Evolutionary conservation across 129 eudicot genomes (phyloP).

Genomic region (Tagetes erecta): DNA sequence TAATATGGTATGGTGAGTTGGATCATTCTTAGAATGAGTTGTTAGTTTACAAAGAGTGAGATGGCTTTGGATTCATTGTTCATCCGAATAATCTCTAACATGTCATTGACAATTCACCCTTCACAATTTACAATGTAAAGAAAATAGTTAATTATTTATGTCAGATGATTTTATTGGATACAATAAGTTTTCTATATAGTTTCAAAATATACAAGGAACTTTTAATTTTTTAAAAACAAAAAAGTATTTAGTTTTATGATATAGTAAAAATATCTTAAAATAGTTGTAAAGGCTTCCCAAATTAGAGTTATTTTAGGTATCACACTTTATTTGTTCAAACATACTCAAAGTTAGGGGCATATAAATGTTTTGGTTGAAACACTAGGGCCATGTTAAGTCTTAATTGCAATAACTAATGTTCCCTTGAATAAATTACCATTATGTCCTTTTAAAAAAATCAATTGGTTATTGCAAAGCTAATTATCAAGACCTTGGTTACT

Average conservation of each 20-base stretch:
- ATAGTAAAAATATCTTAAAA: background rate
- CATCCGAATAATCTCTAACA: too few relatives aligned
- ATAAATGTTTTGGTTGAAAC: conserved; percentile 12
- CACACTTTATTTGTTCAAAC: conserved; percentile 20
- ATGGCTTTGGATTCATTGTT: conserved; percentile 27
- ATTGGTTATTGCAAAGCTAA: background rate
- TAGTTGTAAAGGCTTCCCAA: conserved; percentile 20
- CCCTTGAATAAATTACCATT: conserved; percentile 19
- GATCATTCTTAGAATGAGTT: conserved; percentile 26
- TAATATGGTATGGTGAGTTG: conserved; percentile 32
- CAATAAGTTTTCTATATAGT: too few relatives aligned
- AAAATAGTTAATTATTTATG: too few relatives aligned
- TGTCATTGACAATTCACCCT: too few relatives aligned
- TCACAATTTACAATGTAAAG: too few relatives aligned
- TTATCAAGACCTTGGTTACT: background rate
- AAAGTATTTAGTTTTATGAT: background rate
- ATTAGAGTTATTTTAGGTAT: conserved; percentile 22
- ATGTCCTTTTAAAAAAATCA: background rate
- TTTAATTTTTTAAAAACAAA: background rate
- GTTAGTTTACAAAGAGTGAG: conserved; percentile 27
- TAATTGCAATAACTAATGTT: conserved; percentile 19
- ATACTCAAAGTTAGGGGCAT: conserved; percentile 12
- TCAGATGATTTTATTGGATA: too few relatives aligned
- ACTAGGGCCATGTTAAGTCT: conserved; percentile 24
- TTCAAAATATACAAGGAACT: background rate